A percentile compares a stretch with the other conserved stretches of the same genome.
These are phyloP conservation scores for Bretschneidera sinensis DNA, from an alignment of 345 rosid species.

Conservation along the genomic window DNA sequence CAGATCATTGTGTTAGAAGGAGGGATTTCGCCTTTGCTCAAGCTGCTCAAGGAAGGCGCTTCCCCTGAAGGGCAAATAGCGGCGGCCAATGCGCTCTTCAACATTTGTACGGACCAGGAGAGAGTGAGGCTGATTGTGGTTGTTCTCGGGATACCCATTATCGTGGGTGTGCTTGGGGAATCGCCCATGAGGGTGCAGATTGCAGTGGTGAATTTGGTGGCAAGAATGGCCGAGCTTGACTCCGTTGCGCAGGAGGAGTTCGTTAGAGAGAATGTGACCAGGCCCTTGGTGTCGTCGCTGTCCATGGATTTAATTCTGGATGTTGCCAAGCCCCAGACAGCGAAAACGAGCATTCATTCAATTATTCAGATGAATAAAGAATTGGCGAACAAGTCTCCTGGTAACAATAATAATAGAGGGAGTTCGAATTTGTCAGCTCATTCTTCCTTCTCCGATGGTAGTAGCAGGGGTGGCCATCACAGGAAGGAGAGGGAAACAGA, in stretches of 20 bases:
- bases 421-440: conserved; percentile 3
- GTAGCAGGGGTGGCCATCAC: conserved; percentile 31
- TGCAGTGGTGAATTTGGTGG: conserved; percentile 46
- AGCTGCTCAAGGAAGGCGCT: conserved; percentile 46
- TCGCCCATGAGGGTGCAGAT: conserved; percentile 45
- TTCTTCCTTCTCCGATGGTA: conserved; percentile 32
- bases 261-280: conserved; percentile 38
- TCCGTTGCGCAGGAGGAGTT: conserved; percentile 41
- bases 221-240: conserved; percentile 45
- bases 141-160: conserved; percentile 33
- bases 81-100: conserved; percentile 37
- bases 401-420: neutral
- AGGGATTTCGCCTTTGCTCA: conserved; percentile 43
- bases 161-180: conserved; percentile 46
- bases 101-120: conserved; percentile 30
- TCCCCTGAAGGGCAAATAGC: conserved; percentile 48
- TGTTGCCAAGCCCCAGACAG: conserved; percentile 16
- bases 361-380: conserved; percentile 52
- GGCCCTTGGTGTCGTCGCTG: conserved; percentile 41
- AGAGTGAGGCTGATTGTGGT: conserved; percentile 33
- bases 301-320: conserved; percentile 35
- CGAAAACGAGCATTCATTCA: conserved; percentile 41
- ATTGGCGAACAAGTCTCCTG: conserved; percentile 15
- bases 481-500: conserved; percentile 46
- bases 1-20: conserved; percentile 59